These are phyloP conservation scores for Ophiostoma perfectum DNA, from an alignment of 2,329 filamentous ascomycete species.

Conservation along the genomic window DNA sequence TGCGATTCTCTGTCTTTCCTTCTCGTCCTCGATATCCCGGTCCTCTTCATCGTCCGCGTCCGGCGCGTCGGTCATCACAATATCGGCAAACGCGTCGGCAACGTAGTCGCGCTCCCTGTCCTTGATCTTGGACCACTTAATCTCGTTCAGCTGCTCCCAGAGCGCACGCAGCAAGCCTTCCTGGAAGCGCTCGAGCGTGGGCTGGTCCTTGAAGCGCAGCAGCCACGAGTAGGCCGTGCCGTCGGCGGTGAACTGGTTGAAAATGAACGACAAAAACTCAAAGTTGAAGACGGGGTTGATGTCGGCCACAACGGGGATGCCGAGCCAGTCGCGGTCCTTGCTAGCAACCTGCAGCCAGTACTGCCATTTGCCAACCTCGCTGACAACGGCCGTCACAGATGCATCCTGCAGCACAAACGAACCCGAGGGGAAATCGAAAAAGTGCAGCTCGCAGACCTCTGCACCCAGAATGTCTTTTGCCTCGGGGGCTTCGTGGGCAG, in stretches of 20 bases:
- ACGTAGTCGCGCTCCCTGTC: slow-evolving; percentile 92
- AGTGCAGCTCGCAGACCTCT: slow-evolving; percentile 77
- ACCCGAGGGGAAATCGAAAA: slow-evolving; percentile 85
- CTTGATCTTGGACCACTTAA: slow-evolving; percentile 90
- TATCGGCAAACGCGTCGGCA: slow-evolving; percentile 87
- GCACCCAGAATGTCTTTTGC: slow-evolving; percentile 67
- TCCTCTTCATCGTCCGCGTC: slow-evolving; percentile 36
- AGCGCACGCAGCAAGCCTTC: slow-evolving; percentile 90
- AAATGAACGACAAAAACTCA: slow-evolving; percentile 97
- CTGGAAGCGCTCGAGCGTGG: slow-evolving; percentile 78
- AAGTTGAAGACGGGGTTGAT: slow-evolving; percentile 99
- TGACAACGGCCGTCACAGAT: slow-evolving; percentile 70
- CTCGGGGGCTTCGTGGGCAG: slow-evolving; percentile 60
- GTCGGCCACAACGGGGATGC: slow-evolving; percentile 77
- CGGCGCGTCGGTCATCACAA: slow-evolving; percentile 78
- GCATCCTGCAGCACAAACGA: slow-evolving; percentile 78
- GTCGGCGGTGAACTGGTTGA: slow-evolving; percentile 89
- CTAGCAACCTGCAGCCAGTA: slow-evolving; percentile 90
- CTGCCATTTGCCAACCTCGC: slow-evolving; percentile 83
- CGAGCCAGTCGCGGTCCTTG: slow-evolving; percentile 74
- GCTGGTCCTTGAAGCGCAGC: slow-evolving; percentile 80
- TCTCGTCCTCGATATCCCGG: slow-evolving; percentile 32
- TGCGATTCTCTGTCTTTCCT: slow-evolving; percentile 33
- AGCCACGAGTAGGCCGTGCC: slow-evolving; percentile 94
- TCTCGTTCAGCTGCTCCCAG: slow-evolving; percentile 93